phyloP scores from a whole-genome alignment of 2,329 filamentous ascomycete genomes.

The Paecilomyces niveus region DNA sequence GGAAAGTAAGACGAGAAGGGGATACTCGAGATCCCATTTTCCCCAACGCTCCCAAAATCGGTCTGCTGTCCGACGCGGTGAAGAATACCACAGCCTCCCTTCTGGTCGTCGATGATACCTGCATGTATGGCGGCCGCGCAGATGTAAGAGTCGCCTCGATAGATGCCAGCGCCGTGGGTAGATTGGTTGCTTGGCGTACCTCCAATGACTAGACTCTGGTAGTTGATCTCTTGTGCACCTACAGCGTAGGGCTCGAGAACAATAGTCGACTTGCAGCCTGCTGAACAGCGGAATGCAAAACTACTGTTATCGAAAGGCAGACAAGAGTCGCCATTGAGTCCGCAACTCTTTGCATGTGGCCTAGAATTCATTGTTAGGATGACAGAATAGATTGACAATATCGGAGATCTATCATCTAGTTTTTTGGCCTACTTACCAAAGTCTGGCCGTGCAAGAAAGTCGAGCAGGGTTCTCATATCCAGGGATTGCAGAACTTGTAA shows the following conservation, averaged over 20 bases:
- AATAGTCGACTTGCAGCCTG: slow-evolving; percentile 47
- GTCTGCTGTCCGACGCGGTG: slow-evolving; percentile 45
- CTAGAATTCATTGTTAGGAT: slow-evolving; percentile 8
- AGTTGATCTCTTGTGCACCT: slow-evolving; percentile 49
- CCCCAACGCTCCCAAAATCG: slow-evolving; percentile 39
- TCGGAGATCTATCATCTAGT: background rate
- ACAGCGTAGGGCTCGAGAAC: slow-evolving; percentile 51
- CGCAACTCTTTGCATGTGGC: slow-evolving; percentile 40
- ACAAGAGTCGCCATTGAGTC: slow-evolving; percentile 50
- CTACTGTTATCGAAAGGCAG: slow-evolving; percentile 49
- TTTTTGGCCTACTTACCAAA: slow-evolving; percentile 26
- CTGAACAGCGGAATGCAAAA: slow-evolving; percentile 53
- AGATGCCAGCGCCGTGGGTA: slow-evolving; percentile 38
- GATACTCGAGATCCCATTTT: slow-evolving; percentile 46
- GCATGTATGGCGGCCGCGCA: slow-evolving; percentile 55
- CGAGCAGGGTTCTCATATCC: slow-evolving; percentile 28
- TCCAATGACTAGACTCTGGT: slow-evolving; percentile 49
- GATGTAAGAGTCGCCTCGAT: slow-evolving; percentile 56
- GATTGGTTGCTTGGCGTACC: slow-evolving; percentile 38
- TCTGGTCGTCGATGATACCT: slow-evolving; percentile 47
- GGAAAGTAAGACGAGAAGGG: slow-evolving; percentile 53
- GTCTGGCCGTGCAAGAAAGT: slow-evolving; percentile 24
- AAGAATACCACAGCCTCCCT: slow-evolving; percentile 52
- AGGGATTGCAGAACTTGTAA: slow-evolving; percentile 20
- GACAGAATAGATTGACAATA: background rate